Percentiles rank a stretch among this genome's conserved stretches.
These are phyloP conservation scores for Citeromyces nyonsensis DNA, from an alignment of 805 yeast species.

Conservation along the genomic window DNA sequence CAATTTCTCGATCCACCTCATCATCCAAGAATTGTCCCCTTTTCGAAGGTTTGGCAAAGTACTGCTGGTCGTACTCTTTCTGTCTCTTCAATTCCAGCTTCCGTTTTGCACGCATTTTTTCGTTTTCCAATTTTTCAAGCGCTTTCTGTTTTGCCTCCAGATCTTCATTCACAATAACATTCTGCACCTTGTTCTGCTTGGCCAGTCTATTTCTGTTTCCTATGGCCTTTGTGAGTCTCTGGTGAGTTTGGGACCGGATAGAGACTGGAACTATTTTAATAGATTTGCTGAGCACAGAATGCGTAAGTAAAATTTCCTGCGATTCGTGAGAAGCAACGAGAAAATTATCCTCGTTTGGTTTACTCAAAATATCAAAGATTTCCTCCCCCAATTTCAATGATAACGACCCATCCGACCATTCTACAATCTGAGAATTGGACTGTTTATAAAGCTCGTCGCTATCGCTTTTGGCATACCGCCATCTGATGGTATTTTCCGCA, in stretches of 20 bases:
- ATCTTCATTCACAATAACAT: slow-evolving; percentile 39
- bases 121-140: slow-evolving; percentile 49
- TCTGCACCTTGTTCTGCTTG: slow-evolving; percentile 22
- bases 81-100: neutral
- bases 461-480: slow-evolving; percentile 80
- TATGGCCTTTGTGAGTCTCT: slow-evolving; percentile 60
- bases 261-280: slow-evolving; percentile 82
- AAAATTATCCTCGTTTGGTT: slow-evolving; percentile 54
- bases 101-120: slow-evolving; percentile 39
- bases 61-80: slow-evolving; percentile 1
- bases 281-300: slow-evolving; percentile 45
- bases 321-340: slow-evolving; percentile 58
- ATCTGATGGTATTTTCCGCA: slow-evolving; percentile 78
- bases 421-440: slow-evolving; percentile 77
- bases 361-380: slow-evolving; percentile 60
- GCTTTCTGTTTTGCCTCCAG: slow-evolving; percentile 55
- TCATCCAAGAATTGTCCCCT: slow-evolving; percentile 30
- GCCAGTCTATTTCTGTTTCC: slow-evolving; percentile 26
- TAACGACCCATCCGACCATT: slow-evolving; percentile 88
- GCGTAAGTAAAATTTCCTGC: slow-evolving; percentile 56
- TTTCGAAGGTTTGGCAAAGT: slow-evolving; percentile 15
- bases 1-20: slow-evolving; percentile 22
- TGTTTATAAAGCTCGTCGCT: slow-evolving; percentile 64
- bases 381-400: slow-evolving; percentile 83
- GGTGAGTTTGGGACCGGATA: slow-evolving; percentile 73